A percentile compares a stretch with the other conserved stretches of the same genome.
Evolutionary conservation across 1,284 basidiomycete species (phyloP).

Genomic region (Austroboletus sp.): DNA sequence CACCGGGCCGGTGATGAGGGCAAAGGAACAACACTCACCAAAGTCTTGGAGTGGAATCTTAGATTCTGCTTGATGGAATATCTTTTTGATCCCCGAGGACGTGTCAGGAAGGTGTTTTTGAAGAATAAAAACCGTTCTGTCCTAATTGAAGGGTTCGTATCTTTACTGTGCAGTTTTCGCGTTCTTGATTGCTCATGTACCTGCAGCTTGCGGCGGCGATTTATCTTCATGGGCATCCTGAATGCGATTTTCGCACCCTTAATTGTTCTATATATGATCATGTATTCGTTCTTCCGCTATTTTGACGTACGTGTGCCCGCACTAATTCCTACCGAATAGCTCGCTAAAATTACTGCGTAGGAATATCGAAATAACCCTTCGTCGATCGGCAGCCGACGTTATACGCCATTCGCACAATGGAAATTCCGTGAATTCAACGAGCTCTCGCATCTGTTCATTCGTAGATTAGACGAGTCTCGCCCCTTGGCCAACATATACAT

Average conservation of each 20-base stretch:
- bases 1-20: constrained; percentile 44
- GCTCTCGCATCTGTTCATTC: constrained; percentile 85
- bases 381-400: constrained; percentile 83
- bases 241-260: constrained; percentile 95
- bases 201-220: constrained; percentile 69
- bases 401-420: constrained; percentile 94
- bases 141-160: constrained; percentile 75
- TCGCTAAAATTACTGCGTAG: constrained; percentile 38
- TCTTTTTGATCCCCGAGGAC: constrained; percentile 81
- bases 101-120: constrained; percentile 85
- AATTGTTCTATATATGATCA: constrained; percentile 91
- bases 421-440: constrained; percentile 99
- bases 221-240: constrained; percentile 93
- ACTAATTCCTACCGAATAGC: background rate
- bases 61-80: constrained; percentile 92
- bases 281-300: constrained; percentile 99
- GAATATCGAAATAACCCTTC: constrained; percentile 99
- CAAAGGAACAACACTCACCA: constrained; percentile 74
- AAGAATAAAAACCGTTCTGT: constrained; percentile 73
- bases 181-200: background rate
- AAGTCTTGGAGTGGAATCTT: constrained; percentile 93
- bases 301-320: constrained; percentile 67
- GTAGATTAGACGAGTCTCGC: constrained; percentile 83
- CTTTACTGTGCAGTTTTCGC: background rate
- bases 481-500: constrained; percentile 90